phyloP scores from a whole-genome alignment of 1,284 basidiomycete genomes.

The Sporisorium exsertum region DNA sequence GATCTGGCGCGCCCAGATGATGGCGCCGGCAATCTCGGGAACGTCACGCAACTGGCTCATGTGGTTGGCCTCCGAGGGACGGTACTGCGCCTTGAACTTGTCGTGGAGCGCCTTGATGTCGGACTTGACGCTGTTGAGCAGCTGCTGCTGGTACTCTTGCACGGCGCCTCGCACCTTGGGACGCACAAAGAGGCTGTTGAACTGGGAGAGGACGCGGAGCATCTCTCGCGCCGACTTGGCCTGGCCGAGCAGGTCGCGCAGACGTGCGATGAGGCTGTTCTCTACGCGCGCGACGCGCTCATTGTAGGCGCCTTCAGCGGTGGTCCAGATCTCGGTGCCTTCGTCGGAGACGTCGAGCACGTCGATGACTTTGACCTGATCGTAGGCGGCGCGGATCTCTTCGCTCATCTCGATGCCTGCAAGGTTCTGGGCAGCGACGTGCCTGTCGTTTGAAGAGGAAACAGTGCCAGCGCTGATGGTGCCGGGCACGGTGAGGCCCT shows the following conservation, averaged over 20 bases:
- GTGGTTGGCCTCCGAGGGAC: constrained; percentile 93
- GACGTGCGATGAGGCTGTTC: constrained; percentile 94
- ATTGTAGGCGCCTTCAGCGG: constrained; percentile 96
- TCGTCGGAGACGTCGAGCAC: constrained; percentile 86
- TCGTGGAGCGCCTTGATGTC: constrained; percentile 95
- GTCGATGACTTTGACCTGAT: constrained; percentile 93
- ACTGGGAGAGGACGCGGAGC: constrained; percentile 98
- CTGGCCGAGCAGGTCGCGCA: constrained; percentile 92
- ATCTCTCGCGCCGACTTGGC: constrained; percentile 98
- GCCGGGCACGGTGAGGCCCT: constrained; percentile 72
- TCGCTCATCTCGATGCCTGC: constrained; percentile 92
- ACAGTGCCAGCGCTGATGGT: constrained; percentile 10
- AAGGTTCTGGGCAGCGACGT: constrained; percentile 64
- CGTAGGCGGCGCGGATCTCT: constrained; percentile 90
- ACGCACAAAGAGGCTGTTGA: constrained; percentile 95
- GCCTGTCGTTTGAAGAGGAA: constrained; percentile 39
- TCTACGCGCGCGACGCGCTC: constrained; percentile 96
- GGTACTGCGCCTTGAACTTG: constrained; percentile 85
- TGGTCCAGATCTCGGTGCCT: constrained; percentile 98
- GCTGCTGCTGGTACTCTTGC: constrained; percentile 94
- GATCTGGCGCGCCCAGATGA: constrained; percentile 98
- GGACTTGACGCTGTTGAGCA: constrained; percentile 80
- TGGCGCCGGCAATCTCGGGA: constrained; percentile 94
- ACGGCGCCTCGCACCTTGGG: constrained; percentile 90
- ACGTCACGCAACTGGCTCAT: constrained; percentile 98